A percentile compares a stretch with the other conserved stretches of the same genome.
These are phyloP conservation scores for Mentha longifolia DNA, from an alignment of 257 asterid genomes.

Conservation along the genomic window DNA sequence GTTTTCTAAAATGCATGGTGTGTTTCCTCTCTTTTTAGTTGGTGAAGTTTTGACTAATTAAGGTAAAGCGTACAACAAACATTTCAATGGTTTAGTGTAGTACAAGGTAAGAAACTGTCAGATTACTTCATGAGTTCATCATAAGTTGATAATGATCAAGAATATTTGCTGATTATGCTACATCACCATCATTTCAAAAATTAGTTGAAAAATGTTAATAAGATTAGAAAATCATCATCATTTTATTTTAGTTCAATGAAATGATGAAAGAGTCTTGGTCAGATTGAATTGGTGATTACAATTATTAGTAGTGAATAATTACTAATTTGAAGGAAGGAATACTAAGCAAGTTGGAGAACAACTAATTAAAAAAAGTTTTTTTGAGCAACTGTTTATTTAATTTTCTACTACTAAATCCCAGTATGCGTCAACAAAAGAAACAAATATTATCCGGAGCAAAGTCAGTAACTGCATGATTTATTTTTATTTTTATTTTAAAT, in stretches of 20 bases:
- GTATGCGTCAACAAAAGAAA: slow-evolving; percentile 24
- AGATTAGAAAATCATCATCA: not conserved
- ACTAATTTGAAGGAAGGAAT: too few relatives aligned
- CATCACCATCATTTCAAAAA: slow-evolving; percentile 10
- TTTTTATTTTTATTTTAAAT: too few relatives aligned
- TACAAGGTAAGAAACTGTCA: slow-evolving; percentile 39
- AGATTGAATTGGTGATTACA: slow-evolving; percentile 24
- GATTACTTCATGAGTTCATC: too few relatives aligned
- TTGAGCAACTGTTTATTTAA: too few relatives aligned
- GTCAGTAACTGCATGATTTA: too few relatives aligned
- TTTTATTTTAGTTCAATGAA: not conserved
- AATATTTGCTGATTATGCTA: not conserved
- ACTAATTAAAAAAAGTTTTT: too few relatives aligned
- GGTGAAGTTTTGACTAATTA: slow-evolving; percentile 34
- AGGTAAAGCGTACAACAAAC: slow-evolving; percentile 25
- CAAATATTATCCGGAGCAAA: slow-evolving; percentile 14
- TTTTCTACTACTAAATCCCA: slow-evolving; percentile 12
- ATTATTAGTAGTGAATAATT: too few relatives aligned
- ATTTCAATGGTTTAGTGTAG: slow-evolving; percentile 34
- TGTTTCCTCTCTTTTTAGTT: slow-evolving; percentile 30
- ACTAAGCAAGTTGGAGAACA: not conserved
- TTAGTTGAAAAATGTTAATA: too few relatives aligned
- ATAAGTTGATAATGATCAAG: slow-evolving; percentile 1
- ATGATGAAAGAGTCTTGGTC: slow-evolving; percentile 11
- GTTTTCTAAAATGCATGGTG: slow-evolving; percentile 14